A percentile compares a stretch with the other conserved stretches of the same genome.
These are phyloP conservation scores for Elaphomyces granulatus DNA, from an alignment of 495 filamentous ascomycete species.

Conservation along the genomic window DNA sequence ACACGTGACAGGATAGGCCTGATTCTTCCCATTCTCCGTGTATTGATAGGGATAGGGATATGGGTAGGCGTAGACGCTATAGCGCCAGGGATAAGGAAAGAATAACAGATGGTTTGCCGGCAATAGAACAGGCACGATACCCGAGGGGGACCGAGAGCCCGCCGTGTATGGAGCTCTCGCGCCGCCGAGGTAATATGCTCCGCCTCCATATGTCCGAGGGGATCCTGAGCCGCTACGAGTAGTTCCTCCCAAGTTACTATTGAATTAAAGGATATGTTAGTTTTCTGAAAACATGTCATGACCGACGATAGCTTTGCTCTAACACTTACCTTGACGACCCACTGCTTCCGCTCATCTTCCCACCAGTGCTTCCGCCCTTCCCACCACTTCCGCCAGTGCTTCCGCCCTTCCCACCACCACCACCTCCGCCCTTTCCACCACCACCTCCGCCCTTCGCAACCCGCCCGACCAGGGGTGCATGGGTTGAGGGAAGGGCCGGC, in stretches of 20 bases:
- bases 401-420: constrained; percentile 16
- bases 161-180: constrained; percentile 50
- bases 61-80: constrained; percentile 40
- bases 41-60: constrained; percentile 54
- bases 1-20: constrained; percentile 46
- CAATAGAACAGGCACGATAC: constrained; percentile 45
- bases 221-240: constrained; percentile 53
- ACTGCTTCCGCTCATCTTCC: constrained; percentile 6
- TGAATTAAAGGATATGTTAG: background rate
- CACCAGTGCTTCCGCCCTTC: constrained; percentile 4
- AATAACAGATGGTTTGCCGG: constrained; percentile 41
- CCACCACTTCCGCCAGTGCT: constrained; percentile 14
- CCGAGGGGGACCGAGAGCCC: constrained; percentile 39
- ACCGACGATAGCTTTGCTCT: background rate
- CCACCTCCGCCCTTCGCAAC: constrained; percentile 37
- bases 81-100: constrained; percentile 47
- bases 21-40: constrained; percentile 44
- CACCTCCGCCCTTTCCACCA: constrained; percentile 22
- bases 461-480: constrained; percentile 9
- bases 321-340: constrained; percentile 9
- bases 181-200: constrained; percentile 67
- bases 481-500: constrained; percentile 9
- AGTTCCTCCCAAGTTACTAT: constrained; percentile 43
- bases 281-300: background rate
- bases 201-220: constrained; percentile 45